phyloP scores from a whole-genome alignment of 495 filamentous ascomycete species.

The Talaromyces trachyspermus region DNA sequence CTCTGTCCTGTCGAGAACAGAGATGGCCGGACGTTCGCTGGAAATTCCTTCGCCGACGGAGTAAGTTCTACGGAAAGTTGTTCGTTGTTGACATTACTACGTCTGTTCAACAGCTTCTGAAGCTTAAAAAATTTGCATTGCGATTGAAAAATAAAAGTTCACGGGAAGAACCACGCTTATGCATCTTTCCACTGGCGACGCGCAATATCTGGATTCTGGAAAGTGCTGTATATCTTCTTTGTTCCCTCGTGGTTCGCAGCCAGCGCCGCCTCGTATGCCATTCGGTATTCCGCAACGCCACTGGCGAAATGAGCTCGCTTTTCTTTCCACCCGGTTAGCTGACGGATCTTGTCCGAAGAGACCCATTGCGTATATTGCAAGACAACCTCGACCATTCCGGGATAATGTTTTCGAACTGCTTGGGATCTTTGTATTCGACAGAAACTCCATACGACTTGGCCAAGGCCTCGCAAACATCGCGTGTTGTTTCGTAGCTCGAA shows the following conservation, averaged over 20 bases:
- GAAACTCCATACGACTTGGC: conserved; percentile 26
- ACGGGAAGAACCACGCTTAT: too few relatives aligned
- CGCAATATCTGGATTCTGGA: background rate
- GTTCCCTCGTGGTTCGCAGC: conserved; percentile 1
- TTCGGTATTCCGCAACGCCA: conserved; percentile 25
- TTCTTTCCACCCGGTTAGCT: conserved; percentile 31
- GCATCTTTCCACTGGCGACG: background rate
- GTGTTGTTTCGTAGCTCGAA: conserved; percentile 29
- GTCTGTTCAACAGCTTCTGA: background rate
- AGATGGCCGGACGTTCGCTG: background rate
- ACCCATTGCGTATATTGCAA: conserved; percentile 34
- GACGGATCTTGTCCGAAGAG: conserved; percentile 29
- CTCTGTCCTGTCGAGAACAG: background rate
- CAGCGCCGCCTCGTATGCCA: conserved; percentile 31
- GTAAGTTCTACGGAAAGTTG: background rate
- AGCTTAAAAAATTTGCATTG: too few relatives aligned
- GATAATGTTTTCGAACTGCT: background rate
- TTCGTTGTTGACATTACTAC: background rate
- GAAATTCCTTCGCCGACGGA: too few relatives aligned
- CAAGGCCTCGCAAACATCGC: conserved; percentile 23
- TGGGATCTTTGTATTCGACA: conserved; percentile 4
- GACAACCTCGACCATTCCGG: conserved; percentile 9
- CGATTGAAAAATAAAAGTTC: too few relatives aligned
- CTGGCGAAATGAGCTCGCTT: conserved; percentile 26
- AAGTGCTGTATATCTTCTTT: background rate